These are phyloP conservation scores for Cryptococcus wingfieldii DNA, from an alignment of 1,284 basidiomycete genomes.

Conservation along the genomic window DNA sequence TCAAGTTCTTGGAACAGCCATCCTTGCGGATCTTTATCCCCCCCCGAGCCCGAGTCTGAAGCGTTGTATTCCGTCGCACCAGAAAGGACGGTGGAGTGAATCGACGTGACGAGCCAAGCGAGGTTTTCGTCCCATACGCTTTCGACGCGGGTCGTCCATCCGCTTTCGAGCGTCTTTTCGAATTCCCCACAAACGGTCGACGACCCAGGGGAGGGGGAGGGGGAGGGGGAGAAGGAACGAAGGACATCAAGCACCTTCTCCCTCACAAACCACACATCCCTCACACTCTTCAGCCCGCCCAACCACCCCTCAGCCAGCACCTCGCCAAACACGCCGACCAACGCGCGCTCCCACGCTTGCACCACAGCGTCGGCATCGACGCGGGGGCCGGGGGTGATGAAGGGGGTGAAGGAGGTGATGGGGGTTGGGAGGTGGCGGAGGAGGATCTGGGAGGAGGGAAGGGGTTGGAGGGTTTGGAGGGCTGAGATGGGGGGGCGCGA, in stretches of 20 bases:
- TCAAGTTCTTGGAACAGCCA: neutral
- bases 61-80: no score
- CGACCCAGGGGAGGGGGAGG: no score
- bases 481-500: slow-evolving; percentile 31
- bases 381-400: slow-evolving; percentile 58
- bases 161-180: slow-evolving; percentile 28
- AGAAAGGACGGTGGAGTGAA: neutral
- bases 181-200: no score
- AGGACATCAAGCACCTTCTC: slow-evolving; percentile 14
- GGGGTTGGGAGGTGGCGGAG: slow-evolving; percentile 42
- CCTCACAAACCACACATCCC: slow-evolving; percentile 44
- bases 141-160: slow-evolving; percentile 40
- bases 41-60: neutral
- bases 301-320: slow-evolving; percentile 37
- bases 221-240: no score
- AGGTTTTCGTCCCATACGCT: slow-evolving; percentile 42
- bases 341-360: slow-evolving; percentile 32
- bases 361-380: slow-evolving; percentile 49
- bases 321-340: slow-evolving; percentile 26
- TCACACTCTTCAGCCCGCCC: slow-evolving; percentile 28
- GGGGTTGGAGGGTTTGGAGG: slow-evolving; percentile 32
- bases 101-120: slow-evolving; percentile 19
- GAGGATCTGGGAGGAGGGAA: slow-evolving; percentile 48
- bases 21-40: neutral
- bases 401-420: slow-evolving; percentile 47